Base-by-base conservation (phyloP, 1,139 yeast species). In the Kodamaea sp. region DNA sequence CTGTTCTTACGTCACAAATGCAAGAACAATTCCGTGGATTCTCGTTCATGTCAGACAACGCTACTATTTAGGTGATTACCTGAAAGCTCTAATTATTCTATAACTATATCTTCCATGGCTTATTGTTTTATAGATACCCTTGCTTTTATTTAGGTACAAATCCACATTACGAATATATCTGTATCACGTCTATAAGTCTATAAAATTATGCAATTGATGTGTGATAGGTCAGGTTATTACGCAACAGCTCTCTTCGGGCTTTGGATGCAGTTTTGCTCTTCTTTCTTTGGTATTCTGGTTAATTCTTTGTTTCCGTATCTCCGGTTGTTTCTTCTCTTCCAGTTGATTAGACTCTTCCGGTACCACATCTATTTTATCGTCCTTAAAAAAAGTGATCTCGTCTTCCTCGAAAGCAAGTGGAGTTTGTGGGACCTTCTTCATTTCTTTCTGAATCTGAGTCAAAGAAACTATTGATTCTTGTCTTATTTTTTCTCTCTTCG, bases 21-120 rank as follows among this genome's bases (percentile, higher is more conserved):
- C 98, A 92, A 70, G 97, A 92, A 53, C 95, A 88, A 66, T 92
- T 92, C 74, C 80, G 97, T 53, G 98, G 98, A 4, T 92, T 92
- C 63, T 87, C 97, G 2, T 92, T 88, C 58, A 79, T 88, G 53
- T 79, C 87, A 27, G 95, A 84, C 27, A 86, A 79, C 34, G 73
- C 72, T 5, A 57, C 67, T n/a, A 63, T 70, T 19, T 70, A n/a
- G n/a, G n/a, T n/a, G n/a, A n/a, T n/a, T n/a, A n/a, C n/a, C n/a
- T n/a, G n/a, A n/a, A n/a, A n/a, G n/a, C n/a, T n/a, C 15, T 15
- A 24, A 9, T 15, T 7, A 10, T 5, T 10, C 5, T 22, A 22
- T 22, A 7, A 22, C 7, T 22, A 22, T 22, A 22, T n/a, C 11
- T 22, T 12, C 7, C 24, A 10, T 22, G 7, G 5, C 24, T 10